A percentile compares a stretch with the other conserved stretches of the same genome.
Conservation (phyloP, 75 land plant genomes). For the Ceratopteris richardii region DNA sequence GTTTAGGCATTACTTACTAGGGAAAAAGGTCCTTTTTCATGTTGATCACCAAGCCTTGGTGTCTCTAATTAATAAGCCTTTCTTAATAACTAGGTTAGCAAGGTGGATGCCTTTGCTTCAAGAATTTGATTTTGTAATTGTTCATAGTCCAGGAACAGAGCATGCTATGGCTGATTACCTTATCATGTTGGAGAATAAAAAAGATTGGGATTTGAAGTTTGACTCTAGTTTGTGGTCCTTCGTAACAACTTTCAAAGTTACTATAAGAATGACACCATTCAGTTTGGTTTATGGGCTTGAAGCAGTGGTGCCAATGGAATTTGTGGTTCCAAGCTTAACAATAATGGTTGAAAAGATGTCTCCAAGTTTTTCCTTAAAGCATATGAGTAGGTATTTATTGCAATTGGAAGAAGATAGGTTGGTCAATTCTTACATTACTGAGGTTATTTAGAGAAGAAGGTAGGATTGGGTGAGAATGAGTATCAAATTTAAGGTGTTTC, state of each 20-base stretch:
- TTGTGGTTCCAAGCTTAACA: slow-evolving; percentile 4
- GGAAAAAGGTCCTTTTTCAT: not conserved
- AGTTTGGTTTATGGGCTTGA: slow-evolving; percentile 10
- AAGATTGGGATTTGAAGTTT: slow-evolving; percentile 10
- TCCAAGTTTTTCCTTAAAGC: too few species aligned
- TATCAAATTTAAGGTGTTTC: too few species aligned
- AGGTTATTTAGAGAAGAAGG: too few species aligned
- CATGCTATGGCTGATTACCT: not conserved
- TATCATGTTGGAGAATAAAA: not conserved
- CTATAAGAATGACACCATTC: slow-evolving; percentile 11
- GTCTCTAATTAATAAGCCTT: not conserved
- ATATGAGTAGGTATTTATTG: too few species aligned
- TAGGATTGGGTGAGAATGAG: too few species aligned
- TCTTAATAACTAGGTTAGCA: not conserved
- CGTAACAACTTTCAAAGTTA: slow-evolving; percentile 11
- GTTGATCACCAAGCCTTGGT: not conserved
- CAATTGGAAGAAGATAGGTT: too few species aligned
- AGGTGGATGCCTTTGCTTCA: not conserved
- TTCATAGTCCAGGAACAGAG: not conserved
- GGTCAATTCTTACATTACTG: too few species aligned
- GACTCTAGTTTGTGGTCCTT: slow-evolving; percentile 6
- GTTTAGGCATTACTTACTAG: slow-evolving; percentile 2
- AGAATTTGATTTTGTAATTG: too few species aligned
- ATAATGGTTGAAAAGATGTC: too few species aligned
- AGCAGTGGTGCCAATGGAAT: slow-evolving; percentile 7